These are phyloP conservation scores for Heracleum sosnowskyi DNA, from an alignment of 129 eudicot genomes.

Conservation along the genomic window DNA sequence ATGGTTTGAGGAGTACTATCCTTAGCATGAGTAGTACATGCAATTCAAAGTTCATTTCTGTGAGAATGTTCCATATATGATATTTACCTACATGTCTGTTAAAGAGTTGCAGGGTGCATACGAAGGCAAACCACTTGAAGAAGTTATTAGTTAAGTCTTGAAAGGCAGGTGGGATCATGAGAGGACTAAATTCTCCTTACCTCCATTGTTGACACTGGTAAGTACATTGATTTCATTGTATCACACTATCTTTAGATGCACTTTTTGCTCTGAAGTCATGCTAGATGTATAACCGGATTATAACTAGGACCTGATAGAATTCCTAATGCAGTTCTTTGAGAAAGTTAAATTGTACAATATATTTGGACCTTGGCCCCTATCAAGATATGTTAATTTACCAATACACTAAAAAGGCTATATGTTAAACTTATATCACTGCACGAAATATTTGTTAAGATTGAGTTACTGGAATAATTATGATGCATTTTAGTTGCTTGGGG, in stretches of 20 bases:
- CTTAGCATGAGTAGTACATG: not conserved
- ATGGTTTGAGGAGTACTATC: not conserved
- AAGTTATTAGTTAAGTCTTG: constrained; percentile 56
- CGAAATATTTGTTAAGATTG: not conserved
- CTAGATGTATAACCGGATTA: not conserved
- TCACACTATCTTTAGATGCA: not conserved
- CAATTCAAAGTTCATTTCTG: not conserved
- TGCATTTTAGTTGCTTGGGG: constrained; percentile 70
- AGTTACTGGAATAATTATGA: not conserved
- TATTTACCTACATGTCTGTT: constrained; percentile 12
- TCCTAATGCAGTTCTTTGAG: not conserved
- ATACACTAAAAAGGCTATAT: not conserved
- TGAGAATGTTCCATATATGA: not conserved
- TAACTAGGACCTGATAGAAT: not conserved
- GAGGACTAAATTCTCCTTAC: constrained; percentile 75
- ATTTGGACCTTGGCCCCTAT: not conserved
- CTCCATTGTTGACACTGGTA: constrained; percentile 86
- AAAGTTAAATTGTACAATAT: not conserved
- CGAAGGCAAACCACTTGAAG: constrained; percentile 51
- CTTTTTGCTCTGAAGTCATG: not conserved
- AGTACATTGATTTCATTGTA: constrained; percentile 13
- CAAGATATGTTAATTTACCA: not conserved
- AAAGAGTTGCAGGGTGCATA: constrained; percentile 52
- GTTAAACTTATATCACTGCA: not conserved
- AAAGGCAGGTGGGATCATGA: constrained; percentile 90